Percentiles rank a stretch among this genome's conserved stretches.
Conservation (phyloP, 116 monocot species). For the Iris pallida region DNA sequence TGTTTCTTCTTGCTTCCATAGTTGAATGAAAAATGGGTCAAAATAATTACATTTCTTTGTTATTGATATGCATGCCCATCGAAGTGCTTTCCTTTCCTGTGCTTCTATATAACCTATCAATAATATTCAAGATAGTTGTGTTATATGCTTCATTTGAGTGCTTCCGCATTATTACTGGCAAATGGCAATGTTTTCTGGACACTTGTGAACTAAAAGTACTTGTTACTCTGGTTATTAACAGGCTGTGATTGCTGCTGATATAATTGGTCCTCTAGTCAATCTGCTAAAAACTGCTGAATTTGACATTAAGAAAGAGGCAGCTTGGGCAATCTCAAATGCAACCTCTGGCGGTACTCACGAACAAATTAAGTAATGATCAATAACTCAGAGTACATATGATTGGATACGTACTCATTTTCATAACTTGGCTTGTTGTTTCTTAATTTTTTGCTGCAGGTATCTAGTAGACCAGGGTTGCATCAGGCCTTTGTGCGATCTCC, state of each 20-base stretch:
- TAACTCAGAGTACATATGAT: not conserved
- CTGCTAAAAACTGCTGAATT: conserved; percentile 78
- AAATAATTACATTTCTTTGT: conserved; percentile 4
- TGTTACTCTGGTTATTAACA: conserved; percentile 10
- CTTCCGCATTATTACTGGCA: too few relatives aligned
- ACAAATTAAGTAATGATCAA: conserved; percentile 58
- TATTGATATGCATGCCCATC: too few relatives aligned
- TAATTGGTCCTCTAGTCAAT: conserved; percentile 65
- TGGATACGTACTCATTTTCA: not conserved
- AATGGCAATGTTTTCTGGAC: too few relatives aligned
- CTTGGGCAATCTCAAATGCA: conserved; percentile 95
- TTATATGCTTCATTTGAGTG: too few relatives aligned
- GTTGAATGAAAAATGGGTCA: too few relatives aligned
- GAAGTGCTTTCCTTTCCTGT: too few relatives aligned
- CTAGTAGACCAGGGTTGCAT: conserved; percentile 82
- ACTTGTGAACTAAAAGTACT: too few relatives aligned
- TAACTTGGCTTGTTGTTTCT: not conserved
- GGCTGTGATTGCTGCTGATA: conserved; percentile 82
- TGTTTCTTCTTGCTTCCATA: too few relatives aligned
- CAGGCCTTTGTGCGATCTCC: conserved; percentile 85
- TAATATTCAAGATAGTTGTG: too few relatives aligned
- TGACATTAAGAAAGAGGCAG: conserved; percentile 90
- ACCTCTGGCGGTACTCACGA: conserved; percentile 90
- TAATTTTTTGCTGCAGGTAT: conserved; percentile 25
- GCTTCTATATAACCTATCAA: too few relatives aligned